Percentiles rank a stretch among this genome's conserved stretches.
phyloP scores from a whole-genome alignment of 2,329 filamentous ascomycete species.

The Aspergillus bombycis region DNA sequence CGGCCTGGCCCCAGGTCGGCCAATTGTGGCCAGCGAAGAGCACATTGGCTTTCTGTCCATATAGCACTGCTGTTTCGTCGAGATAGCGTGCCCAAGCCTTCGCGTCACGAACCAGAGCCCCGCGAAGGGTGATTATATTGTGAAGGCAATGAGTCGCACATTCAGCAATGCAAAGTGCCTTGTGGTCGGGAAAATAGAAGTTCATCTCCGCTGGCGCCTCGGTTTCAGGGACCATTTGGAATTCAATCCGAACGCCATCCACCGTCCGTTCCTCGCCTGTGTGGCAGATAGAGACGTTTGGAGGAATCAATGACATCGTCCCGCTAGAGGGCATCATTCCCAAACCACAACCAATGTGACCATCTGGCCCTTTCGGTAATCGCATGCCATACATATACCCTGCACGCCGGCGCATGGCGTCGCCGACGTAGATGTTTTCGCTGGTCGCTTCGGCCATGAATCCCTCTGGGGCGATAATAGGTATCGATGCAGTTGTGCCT shows the following conservation, averaged over 20 bases:
- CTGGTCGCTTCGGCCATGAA: conserved; percentile 44
- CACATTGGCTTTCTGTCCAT: conserved; percentile 35
- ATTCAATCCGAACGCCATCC: conserved; percentile 43
- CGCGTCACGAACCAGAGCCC: conserved; percentile 47
- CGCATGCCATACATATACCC: conserved; percentile 46
- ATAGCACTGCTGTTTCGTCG: conserved; percentile 44
- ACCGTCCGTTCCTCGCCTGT: conserved; percentile 36
- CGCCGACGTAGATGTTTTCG: conserved; percentile 46
- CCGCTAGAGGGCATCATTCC: conserved; percentile 37
- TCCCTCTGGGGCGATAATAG: conserved; percentile 41
- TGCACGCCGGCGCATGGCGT: conserved; percentile 43
- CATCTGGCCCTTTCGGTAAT: conserved; percentile 31
- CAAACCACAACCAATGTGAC: conserved; percentile 44
- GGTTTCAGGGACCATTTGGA: conserved; percentile 47
- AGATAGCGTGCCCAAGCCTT: conserved; percentile 45
- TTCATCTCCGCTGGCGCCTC: conserved; percentile 51
- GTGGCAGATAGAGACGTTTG: conserved; percentile 34
- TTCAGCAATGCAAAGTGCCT: conserved; percentile 45
- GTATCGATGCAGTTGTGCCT: conserved; percentile 7
- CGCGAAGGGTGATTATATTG: conserved; percentile 48
- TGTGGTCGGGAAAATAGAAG: conserved; percentile 43
- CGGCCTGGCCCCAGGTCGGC: conserved; percentile 45
- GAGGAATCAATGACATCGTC: conserved; percentile 37
- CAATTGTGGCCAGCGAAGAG: conserved; percentile 46
- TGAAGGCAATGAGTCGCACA: conserved; percentile 46